Evolutionary conservation across 2,329 filamentous ascomycete species (phyloP).

Genomic region (Colletotrichum musicola): DNA sequence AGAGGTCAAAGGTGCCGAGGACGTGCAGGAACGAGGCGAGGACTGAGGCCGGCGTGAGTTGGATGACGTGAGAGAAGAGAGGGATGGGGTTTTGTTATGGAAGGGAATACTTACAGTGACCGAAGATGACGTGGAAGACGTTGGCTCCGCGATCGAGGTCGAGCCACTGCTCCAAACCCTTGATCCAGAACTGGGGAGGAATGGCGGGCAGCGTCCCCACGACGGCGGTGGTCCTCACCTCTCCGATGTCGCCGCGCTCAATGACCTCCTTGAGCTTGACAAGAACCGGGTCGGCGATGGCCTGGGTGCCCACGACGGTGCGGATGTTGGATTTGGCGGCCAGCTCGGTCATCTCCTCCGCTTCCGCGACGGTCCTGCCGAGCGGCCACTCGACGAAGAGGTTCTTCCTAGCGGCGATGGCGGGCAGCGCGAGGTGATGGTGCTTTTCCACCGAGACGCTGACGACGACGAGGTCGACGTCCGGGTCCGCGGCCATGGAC

Average conservation of each 20-base stretch:
- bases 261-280: conserved; percentile 57
- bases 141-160: conserved; percentile 42
- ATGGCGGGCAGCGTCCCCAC: conserved; percentile 2
- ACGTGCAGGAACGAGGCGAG: conserved; percentile 49
- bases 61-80: accelerated
- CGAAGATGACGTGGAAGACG: conserved; percentile 45
- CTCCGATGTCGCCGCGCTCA: conserved; percentile 54
- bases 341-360: conserved; percentile 56
- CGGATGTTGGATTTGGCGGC: conserved; percentile 54
- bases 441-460: conserved; percentile 68
- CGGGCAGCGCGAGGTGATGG: conserved; percentile 57
- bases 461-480: conserved; percentile 68
- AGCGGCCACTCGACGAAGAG: conserved; percentile 72
- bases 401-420: conserved; percentile 62
- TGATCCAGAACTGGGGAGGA: conserved; percentile 38
- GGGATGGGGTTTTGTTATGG: neutral
- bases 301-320: conserved; percentile 63
- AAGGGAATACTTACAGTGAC: conserved; percentile 45
- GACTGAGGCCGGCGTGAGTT: conserved; percentile 41
- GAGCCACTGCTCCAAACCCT: conserved; percentile 41
- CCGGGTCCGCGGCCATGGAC: conserved; percentile 59
- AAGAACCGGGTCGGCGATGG: conserved; percentile 53
- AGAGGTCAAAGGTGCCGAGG: conserved; percentile 49
- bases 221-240: neutral
- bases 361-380: conserved; percentile 53